These are phyloP conservation scores for Leishmania guyanensis DNA, from an alignment of 208 protist species.

Conservation along the genomic window DNA sequence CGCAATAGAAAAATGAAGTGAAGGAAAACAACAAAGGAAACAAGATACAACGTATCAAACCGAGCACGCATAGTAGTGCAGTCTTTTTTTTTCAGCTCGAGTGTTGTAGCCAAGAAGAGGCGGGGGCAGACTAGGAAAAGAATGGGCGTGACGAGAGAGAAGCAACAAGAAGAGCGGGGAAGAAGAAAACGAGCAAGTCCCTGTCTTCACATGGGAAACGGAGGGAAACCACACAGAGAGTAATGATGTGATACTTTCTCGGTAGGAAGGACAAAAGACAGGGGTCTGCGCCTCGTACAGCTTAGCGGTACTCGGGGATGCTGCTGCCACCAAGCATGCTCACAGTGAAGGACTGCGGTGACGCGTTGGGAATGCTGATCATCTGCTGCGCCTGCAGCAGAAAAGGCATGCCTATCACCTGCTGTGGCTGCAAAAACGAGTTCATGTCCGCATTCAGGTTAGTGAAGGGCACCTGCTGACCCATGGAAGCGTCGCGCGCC, in stretches of 20 bases:
- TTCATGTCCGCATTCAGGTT: slow-evolving; percentile 58
- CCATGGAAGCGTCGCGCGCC: slow-evolving; percentile 34
- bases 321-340: slow-evolving; percentile 43
- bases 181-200: neutral
- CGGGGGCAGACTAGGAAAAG: neutral
- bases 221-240: neutral
- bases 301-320: slow-evolving; percentile 37
- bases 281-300: neutral
- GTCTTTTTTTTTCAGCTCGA: neutral
- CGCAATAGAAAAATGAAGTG: neutral
- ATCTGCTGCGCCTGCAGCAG: slow-evolving; percentile 72
- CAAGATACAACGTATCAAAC: slow-evolving; percentile 1
- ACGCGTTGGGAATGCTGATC: slow-evolving; percentile 55
- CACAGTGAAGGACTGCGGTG: slow-evolving; percentile 50
- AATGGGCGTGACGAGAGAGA: neutral
- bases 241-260: neutral
- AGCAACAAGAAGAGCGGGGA: neutral
- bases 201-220: neutral
- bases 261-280: slow-evolving; percentile 16
- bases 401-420: slow-evolving; percentile 69
- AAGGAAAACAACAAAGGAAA: neutral
- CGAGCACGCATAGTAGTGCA: neutral
- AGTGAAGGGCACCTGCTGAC: slow-evolving; percentile 57
- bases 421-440: slow-evolving; percentile 55
- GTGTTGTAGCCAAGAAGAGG: no score